Evolutionary conservation across 805 yeast genomes (phyloP).

Genomic region (Ogataea chonburiensis): DNA sequence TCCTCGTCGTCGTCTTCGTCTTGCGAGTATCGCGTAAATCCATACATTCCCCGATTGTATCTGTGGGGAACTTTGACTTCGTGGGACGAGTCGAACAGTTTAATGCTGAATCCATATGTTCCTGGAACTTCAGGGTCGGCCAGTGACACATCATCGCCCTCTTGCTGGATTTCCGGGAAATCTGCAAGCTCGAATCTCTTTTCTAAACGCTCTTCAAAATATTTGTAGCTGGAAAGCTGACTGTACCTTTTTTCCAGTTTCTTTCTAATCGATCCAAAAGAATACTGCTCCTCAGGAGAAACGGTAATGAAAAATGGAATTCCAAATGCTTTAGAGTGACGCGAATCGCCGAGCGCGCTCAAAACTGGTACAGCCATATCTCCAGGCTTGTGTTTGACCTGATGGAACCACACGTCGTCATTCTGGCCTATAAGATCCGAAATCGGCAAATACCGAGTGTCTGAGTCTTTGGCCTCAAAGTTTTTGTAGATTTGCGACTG

Average conservation of each 20-base stretch:
- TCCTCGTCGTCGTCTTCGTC: conserved; percentile 24
- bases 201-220: conserved; percentile 29
- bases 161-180: conserved; percentile 28
- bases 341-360: conserved; percentile 39
- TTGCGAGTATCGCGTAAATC: conserved; percentile 8
- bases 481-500: conserved; percentile 66
- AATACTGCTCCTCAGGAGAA: conserved; percentile 47
- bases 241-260: conserved; percentile 52
- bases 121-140: conserved; percentile 54
- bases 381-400: conserved; percentile 40
- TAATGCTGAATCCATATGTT: conserved; percentile 48
- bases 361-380: conserved; percentile 62
- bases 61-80: conserved; percentile 23
- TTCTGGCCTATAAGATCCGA: conserved; percentile 60
- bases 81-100: conserved; percentile 36
- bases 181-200: conserved; percentile 22
- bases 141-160: conserved; percentile 42
- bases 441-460: conserved; percentile 61
- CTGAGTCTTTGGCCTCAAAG: conserved; percentile 55
- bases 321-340: conserved; percentile 57
- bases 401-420: conserved; percentile 68
- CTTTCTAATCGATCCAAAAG: conserved; percentile 55
- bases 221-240: conserved; percentile 47
- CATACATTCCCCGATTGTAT: conserved; percentile 14
- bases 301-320: conserved; percentile 73